Conservation (phyloP, 2,329 filamentous ascomycete species). For the Aspergillus sp. region DNA sequence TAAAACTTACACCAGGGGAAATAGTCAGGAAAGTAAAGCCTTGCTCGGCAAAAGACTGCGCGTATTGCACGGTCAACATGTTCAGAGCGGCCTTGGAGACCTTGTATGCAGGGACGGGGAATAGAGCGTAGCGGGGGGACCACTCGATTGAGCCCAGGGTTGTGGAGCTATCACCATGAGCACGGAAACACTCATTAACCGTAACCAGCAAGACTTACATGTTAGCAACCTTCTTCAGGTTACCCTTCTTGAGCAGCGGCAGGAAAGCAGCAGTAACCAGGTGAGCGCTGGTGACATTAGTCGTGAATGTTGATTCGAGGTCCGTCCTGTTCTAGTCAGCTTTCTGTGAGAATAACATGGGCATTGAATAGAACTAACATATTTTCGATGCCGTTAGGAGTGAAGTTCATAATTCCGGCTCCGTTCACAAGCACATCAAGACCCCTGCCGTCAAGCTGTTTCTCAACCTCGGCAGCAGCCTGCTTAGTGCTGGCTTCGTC, state of each 20-base stretch:
- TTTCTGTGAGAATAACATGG: neutral
- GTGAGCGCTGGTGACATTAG: constrained; percentile 37
- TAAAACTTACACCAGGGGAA: constrained; percentile 40
- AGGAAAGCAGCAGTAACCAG: constrained; percentile 30
- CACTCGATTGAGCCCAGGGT: constrained; percentile 36
- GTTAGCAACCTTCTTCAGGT: constrained; percentile 37
- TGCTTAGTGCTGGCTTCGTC: constrained; percentile 26
- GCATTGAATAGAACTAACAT: constrained; percentile 1
- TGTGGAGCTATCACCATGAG: constrained; percentile 24
- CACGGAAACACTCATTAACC: neutral
- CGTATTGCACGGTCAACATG: constrained; percentile 39
- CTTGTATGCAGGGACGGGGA: constrained; percentile 35
- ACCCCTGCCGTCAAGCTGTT: constrained; percentile 28
- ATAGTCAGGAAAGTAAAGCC: constrained; percentile 40
- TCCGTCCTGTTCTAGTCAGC: constrained; percentile 8
- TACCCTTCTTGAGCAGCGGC: constrained; percentile 27
- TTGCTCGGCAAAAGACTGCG: constrained; percentile 21
- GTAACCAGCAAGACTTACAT: constrained; percentile 22
- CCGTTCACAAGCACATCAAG: constrained; percentile 29
- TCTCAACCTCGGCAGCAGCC: constrained; percentile 29
- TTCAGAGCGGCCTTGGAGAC: constrained; percentile 46
- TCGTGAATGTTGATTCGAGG: constrained; percentile 23
- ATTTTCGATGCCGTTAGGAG: constrained; percentile 6
- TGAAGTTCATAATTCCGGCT: constrained; percentile 17
- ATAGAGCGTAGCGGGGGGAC: constrained; percentile 10